Evolutionary conservation across 345 rosid genomes (phyloP), one percentile per base, ranked within the genome.

Genomic region (Chamaenerion angustifolium): DNA sequence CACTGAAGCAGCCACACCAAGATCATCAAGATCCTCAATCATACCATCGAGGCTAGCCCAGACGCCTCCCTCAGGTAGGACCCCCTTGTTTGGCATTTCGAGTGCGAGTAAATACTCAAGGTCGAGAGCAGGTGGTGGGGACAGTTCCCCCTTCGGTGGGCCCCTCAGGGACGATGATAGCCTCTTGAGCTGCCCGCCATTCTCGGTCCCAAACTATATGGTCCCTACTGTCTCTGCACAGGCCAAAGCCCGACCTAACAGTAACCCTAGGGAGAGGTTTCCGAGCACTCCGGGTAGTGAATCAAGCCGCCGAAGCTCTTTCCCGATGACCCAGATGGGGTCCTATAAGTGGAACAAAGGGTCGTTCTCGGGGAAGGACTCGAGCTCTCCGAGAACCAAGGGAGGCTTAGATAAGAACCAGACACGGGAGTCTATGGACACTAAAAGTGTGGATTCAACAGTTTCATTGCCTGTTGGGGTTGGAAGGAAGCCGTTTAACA

Each of bases 181-280:
- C 65, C 85, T 93, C 56, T 76, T 64, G 12, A 88, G 96, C 63
- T 93, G 96, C 67, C 96, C 96, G 0, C 88, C 96, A 0, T 85
- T 82, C 66, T 84, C 86, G 2, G 84, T 71, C 42, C 99, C 96
- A 11, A 85, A 71, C 72, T 93, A 93, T 70, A 87, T 93, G 99
- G 63, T 59, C 46, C 90, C 94, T 0, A 93, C 96, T 0, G 80
- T 58, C 31, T 87, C 98, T 1, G 76, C 96, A 12, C 85, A 76
- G 65, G 96, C 96, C 6, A 92, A 85, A 55, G 74, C 42, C 2
- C 78, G 96, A 63, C 74, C 93, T 40, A 78, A 15, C 60, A 87
- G 95, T 14, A 86, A 80, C 42, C 93, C 88, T 0, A 83, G 68
- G 56, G 98, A 86, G 56, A 73, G 81, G 54, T 49, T 68, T 45